Conservation (phyloP, 2,329 filamentous ascomycete genomes). For the Trichophyton schoenleinii region DNA sequence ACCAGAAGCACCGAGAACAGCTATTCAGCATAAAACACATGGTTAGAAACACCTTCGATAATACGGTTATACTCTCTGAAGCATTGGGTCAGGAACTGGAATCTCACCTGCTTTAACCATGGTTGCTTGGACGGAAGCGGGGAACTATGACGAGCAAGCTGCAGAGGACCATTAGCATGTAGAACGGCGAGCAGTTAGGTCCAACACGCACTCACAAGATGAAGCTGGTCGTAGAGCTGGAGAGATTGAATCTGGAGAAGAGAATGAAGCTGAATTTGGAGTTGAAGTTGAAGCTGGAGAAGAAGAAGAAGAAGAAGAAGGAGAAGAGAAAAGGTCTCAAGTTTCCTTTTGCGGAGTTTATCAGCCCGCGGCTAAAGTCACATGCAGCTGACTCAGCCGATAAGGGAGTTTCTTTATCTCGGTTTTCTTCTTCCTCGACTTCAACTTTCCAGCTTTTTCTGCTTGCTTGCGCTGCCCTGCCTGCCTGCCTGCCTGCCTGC, state of each 20-base stretch:
- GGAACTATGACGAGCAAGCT: background rate
- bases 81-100: background rate
- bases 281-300: background rate
- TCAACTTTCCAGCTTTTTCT: background rate
- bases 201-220: background rate
- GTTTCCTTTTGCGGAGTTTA: background rate
- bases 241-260: conserved; percentile 5
- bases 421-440: too few relatives aligned
- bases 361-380: conserved; percentile 1
- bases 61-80: background rate
- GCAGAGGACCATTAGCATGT: background rate
- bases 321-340: conserved; percentile 3
- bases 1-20: conserved; percentile 89
- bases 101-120: conserved; percentile 38
- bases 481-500: background rate
- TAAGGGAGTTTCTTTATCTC: too few relatives aligned
- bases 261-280: conserved; percentile 3
- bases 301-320: background rate
- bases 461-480: background rate
- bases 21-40: conserved; percentile 23
- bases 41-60: background rate
- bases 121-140: conserved; percentile 18
- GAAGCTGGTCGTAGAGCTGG: background rate
- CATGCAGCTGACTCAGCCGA: conserved; percentile 1
- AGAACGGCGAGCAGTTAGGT: background rate